Evolutionary conservation across 2,329 filamentous ascomycete species (phyloP).

Genomic region (Colletotrichum paranaense): DNA sequence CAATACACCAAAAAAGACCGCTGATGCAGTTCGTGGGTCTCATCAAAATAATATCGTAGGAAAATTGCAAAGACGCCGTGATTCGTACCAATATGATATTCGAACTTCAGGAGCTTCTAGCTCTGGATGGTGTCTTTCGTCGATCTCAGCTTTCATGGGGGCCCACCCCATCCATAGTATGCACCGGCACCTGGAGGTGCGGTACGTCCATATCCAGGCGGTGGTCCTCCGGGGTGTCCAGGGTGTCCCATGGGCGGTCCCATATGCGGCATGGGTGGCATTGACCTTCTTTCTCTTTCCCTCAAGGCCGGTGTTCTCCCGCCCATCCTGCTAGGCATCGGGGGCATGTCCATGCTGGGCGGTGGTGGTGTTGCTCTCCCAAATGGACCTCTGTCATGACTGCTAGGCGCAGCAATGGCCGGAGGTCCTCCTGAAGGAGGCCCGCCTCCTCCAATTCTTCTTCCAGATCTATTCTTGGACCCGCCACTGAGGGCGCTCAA

Average conservation of each 20-base stretch:
- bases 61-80: background rate
- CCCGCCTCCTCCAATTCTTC: conserved; percentile 41
- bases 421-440: conserved; percentile 38
- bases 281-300: conserved; percentile 26
- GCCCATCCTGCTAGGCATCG: conserved; percentile 39
- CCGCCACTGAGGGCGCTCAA: conserved; percentile 62
- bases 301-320: conserved; percentile 52
- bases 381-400: conserved; percentile 45
- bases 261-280: conserved; percentile 16
- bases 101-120: background rate
- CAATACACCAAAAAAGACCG: conserved; percentile 4
- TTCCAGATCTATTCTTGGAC: conserved; percentile 55
- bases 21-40: conserved; percentile 32
- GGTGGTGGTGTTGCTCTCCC: conserved; percentile 52
- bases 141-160: background rate
- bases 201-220: conserved; percentile 24
- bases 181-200: conserved; percentile 12
- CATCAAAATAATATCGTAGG: conserved; percentile 22
- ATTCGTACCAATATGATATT: conserved; percentile 8
- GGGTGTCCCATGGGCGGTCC: background rate
- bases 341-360: conserved; percentile 18
- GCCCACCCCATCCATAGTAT: conserved; percentile 25
- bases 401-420: conserved; percentile 50
- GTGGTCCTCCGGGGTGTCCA: conserved; percentile 23
- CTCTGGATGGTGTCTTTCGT: background rate